phyloP scores from a whole-genome alignment of 495 filamentous ascomycete species.

The Podospora australis region DNA sequence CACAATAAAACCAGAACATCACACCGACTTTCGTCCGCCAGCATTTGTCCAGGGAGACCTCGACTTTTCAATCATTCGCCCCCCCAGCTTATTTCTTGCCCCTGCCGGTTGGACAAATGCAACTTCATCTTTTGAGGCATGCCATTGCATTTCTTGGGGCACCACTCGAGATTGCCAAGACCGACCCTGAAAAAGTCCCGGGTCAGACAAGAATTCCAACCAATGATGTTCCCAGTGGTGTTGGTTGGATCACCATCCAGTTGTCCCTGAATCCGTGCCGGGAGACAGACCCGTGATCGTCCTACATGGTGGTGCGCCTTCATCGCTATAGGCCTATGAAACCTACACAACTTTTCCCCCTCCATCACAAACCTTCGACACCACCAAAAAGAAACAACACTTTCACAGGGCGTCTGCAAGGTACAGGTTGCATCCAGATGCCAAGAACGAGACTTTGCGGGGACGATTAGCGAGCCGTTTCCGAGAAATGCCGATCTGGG shows the following conservation, averaged over 20 bases:
- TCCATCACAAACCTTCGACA: constrained; percentile 5
- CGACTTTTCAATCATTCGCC: no score
- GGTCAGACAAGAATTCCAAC: neutral
- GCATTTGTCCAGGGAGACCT: no score
- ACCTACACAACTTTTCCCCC: neutral
- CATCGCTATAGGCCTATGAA: constrained; percentile 3
- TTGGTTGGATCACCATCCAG: neutral
- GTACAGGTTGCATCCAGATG: constrained; percentile 12
- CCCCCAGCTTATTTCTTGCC: no score
- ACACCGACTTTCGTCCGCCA: no score
- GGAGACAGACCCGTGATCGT: constrained; percentile 4
- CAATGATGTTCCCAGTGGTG: neutral
- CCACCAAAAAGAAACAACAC: constrained; percentile 1
- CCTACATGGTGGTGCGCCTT: constrained; percentile 5
- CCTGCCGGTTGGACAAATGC: no score
- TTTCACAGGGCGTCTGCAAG: constrained; percentile 2
- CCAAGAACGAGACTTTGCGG: constrained; percentile 18
- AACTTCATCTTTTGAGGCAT: no score
- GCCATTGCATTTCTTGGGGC: no score
- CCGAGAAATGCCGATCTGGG: constrained; percentile 1
- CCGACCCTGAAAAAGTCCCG: neutral
- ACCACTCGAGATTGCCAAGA: neutral
- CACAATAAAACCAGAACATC: no score
- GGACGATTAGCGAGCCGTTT: constrained; percentile 19
- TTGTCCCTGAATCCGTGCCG: neutral